Evolutionary conservation across 371 early-diverging fungal genomes (phyloP).

Genomic region (Lichtheimia corymbifera): DNA sequence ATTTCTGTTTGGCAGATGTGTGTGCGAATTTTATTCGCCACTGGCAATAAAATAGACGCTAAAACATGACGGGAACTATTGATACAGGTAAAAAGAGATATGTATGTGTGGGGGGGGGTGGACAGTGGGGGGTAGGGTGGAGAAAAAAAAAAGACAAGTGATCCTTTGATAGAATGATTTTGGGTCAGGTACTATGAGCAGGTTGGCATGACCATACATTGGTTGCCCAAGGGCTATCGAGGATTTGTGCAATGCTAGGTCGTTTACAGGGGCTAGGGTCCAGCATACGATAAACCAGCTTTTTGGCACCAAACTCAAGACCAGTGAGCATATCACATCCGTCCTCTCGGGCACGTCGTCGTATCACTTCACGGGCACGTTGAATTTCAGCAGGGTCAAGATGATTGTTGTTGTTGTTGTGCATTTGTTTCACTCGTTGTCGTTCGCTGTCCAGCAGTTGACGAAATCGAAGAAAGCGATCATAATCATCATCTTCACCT

Average conservation of each 20-base stretch:
- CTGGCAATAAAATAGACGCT: too few relatives aligned
- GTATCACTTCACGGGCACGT: conserved; percentile 39
- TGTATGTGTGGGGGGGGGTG: too few relatives aligned
- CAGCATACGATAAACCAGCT: conserved; percentile 58
- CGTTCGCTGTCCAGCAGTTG: conserved; percentile 36
- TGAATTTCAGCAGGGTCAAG: conserved; percentile 57
- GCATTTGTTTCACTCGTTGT: conserved; percentile 22
- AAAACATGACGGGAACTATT: too few relatives aligned
- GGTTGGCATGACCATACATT: conserved; percentile 33
- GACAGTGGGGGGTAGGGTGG: too few relatives aligned
- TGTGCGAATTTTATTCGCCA: too few relatives aligned
- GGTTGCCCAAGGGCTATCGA: conserved; percentile 58
- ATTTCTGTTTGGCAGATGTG: too few relatives aligned
- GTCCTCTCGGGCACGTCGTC: conserved; percentile 31
- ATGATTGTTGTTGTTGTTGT: not conserved
- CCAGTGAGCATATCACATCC: conserved; percentile 43
- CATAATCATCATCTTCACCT: conserved; percentile 37
- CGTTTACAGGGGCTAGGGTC: conserved; percentile 64
- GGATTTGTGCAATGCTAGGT: conserved; percentile 46
- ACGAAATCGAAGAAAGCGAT: conserved; percentile 38
- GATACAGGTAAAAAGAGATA: too few relatives aligned
- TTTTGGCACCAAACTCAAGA: conserved; percentile 43
- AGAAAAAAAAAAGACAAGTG: too few relatives aligned
- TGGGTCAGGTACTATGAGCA: not conserved
- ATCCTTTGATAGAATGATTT: too few relatives aligned